Percentiles rank a stretch among this genome's conserved stretches.
Conservation (phyloP, 768 basidiomycete genomes). For the Suillus discolor region DNA sequence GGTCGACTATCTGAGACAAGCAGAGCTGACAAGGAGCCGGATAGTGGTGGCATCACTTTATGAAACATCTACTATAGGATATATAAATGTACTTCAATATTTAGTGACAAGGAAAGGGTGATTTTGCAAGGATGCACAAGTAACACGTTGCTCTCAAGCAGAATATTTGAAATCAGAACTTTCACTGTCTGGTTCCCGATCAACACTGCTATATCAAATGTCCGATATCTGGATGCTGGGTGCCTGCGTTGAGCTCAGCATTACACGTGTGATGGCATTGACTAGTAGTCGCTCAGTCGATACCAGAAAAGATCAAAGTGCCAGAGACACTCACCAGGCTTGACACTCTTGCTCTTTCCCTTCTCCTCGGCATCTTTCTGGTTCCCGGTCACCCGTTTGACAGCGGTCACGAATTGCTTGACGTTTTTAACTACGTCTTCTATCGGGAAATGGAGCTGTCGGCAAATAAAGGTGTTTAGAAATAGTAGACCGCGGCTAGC, state of each 20-base stretch:
- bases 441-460: slow-evolving; percentile 70
- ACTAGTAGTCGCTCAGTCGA: slow-evolving; percentile 40
- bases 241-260: slow-evolving; percentile 83
- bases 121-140: not conserved
- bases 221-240: slow-evolving; percentile 91
- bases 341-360: slow-evolving; percentile 40
- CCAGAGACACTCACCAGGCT: slow-evolving; percentile 40
- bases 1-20: not conserved
- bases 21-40: not conserved
- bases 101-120: not conserved
- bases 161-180: not conserved
- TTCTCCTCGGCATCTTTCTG: slow-evolving; percentile 50
- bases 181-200: slow-evolving; percentile 2
- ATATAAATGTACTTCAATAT: not conserved
- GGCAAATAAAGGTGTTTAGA: slow-evolving; percentile 10
- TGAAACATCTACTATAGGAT: not conserved
- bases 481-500: not conserved
- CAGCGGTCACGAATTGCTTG: slow-evolving; percentile 70
- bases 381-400: slow-evolving; percentile 77
- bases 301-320: slow-evolving; percentile 2
- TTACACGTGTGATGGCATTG: slow-evolving; percentile 76
- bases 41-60: not conserved
- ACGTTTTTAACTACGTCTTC: slow-evolving; percentile 81
- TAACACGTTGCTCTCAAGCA: not conserved
- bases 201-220: slow-evolving; percentile 41